These are phyloP conservation scores for Fusarium penzigii DNA, from an alignment of 2,329 filamentous ascomycete species.

Conservation along the genomic window DNA sequence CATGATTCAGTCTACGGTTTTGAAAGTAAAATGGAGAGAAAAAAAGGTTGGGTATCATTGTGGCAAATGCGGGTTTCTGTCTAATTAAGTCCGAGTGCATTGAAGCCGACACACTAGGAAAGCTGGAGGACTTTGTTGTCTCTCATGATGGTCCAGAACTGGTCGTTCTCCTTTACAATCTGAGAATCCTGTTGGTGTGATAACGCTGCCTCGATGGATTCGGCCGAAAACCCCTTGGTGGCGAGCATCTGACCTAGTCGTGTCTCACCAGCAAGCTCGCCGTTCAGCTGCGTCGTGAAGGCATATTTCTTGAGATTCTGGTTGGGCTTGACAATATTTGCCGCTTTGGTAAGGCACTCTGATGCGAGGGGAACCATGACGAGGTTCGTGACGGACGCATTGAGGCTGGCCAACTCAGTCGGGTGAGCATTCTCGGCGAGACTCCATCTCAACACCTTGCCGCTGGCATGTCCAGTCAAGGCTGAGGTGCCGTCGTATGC, in stretches of 20 bases:
- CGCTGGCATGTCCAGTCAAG: slow-evolving; percentile 78
- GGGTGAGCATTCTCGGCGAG: slow-evolving; percentile 69
- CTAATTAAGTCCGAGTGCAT: slow-evolving; percentile 9
- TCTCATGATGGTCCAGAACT: slow-evolving; percentile 47
- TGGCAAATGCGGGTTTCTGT: neutral
- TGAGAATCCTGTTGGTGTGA: slow-evolving; percentile 29
- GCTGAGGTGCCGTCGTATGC: slow-evolving; percentile 82
- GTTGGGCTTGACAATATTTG: slow-evolving; percentile 78
- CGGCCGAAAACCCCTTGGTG: slow-evolving; percentile 47
- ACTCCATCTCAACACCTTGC: slow-evolving; percentile 81
- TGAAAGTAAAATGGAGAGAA: neutral
- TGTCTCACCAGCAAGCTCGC: slow-evolving; percentile 40
- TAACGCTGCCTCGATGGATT: slow-evolving; percentile 52
- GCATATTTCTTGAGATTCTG: slow-evolving; percentile 65
- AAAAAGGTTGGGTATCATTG: neutral
- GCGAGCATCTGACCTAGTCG: slow-evolving; percentile 48
- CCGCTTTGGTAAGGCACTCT: slow-evolving; percentile 46
- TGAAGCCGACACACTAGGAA: neutral
- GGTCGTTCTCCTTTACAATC: slow-evolving; percentile 42
- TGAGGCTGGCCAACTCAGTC: slow-evolving; percentile 69
- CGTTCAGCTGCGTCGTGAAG: slow-evolving; percentile 64
- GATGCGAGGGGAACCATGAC: slow-evolving; percentile 64
- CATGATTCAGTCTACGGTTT: no score
- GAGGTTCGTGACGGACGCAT: slow-evolving; percentile 83
- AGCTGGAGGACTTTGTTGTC: slow-evolving; percentile 38